These are phyloP conservation scores for Microbotryomycetes sp. DNA, from an alignment of 1,284 basidiomycete species.

Conservation along the genomic window DNA sequence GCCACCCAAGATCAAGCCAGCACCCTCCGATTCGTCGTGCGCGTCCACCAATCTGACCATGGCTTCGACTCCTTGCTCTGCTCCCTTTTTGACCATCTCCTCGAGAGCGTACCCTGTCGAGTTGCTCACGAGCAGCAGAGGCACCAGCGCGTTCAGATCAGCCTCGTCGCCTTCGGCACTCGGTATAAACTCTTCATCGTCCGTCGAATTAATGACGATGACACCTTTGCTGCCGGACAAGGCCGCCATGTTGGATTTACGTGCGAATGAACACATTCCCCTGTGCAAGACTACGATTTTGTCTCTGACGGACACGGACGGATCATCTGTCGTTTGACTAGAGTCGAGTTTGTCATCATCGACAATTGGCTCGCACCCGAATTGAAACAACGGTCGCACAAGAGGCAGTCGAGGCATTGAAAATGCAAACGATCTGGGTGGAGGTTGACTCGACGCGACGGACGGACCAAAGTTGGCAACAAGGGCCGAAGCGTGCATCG, in stretches of 20 bases:
- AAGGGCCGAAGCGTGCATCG: conserved; percentile 11
- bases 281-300: conserved; percentile 26
- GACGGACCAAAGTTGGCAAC: conserved; percentile 24
- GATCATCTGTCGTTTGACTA: conserved; percentile 4
- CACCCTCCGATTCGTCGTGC: conserved; percentile 16
- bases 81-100: conserved; percentile 1
- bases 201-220: conserved; percentile 22
- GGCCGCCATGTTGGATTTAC: conserved; percentile 29
- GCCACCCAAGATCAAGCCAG: conserved; percentile 15
- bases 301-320: background rate
- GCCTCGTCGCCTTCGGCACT: conserved; percentile 8
- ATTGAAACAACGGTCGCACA: background rate
- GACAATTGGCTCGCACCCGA: conserved; percentile 11
- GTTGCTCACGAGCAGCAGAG: conserved; percentile 22
- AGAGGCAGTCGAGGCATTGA: background rate
- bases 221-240: conserved; percentile 27
- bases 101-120: conserved; percentile 15
- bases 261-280: conserved; percentile 32
- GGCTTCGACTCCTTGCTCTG: conserved; percentile 14
- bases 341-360: conserved; percentile 4
- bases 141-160: conserved; percentile 16
- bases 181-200: conserved; percentile 24
- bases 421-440: conserved; percentile 5
- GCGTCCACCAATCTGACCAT: conserved; percentile 39
- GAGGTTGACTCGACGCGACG: background rate